Evolutionary conservation across 2,329 filamentous ascomycete genomes (phyloP), one percentile per base, ranked within the genome.

Genomic region (Aspergillus niger): DNA sequence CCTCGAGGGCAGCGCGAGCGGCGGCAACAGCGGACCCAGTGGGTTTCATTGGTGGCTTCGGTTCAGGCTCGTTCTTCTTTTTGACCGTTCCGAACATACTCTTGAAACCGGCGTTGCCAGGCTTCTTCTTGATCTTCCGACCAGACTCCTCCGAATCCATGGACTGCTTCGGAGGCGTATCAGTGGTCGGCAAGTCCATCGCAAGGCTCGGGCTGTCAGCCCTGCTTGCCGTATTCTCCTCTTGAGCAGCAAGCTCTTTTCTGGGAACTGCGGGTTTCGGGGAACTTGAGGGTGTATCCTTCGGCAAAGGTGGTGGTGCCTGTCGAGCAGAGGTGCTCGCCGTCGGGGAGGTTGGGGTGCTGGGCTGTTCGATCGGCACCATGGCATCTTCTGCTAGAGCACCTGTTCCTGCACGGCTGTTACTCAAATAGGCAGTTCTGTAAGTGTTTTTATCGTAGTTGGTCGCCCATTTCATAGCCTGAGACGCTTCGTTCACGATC

Each of bases 401-500:
- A 11, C 91, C 91, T 60, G 86, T 90, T 22, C 93, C 92, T 44
- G 90, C 88, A 65, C 83, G 86, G 51, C 79, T 81, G 72, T 96
- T 89, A 49, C 87, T 86, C 55, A 98, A 82, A 76, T 98, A 98
- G n/a, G 91, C 88, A 65, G 91, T 88, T 57, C 92, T 88, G 63
- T 96, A 89, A 7, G 89, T 83, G 70, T 95, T 89, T 77, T 95
- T 96, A 77, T 98, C 95, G 73, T 97, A 98, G 70, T 92, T 92
- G 76, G 84, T 94, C 32, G 94, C 92, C 95, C 95, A 99, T 76
- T 97, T 96, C 88, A 99, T 89, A 1, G 95, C 95, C 24, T 92
- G 91, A 8, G 91, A 95, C 17, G 93, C 94, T 74, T 97, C 95
- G 56, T 84, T 92, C 70, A 93, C 83, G 63, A 98, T 89, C 56